Evolutionary conservation across 23 red algal genomes (phyloP).

Genomic region (Gracilaria vermiculophylla): DNA sequence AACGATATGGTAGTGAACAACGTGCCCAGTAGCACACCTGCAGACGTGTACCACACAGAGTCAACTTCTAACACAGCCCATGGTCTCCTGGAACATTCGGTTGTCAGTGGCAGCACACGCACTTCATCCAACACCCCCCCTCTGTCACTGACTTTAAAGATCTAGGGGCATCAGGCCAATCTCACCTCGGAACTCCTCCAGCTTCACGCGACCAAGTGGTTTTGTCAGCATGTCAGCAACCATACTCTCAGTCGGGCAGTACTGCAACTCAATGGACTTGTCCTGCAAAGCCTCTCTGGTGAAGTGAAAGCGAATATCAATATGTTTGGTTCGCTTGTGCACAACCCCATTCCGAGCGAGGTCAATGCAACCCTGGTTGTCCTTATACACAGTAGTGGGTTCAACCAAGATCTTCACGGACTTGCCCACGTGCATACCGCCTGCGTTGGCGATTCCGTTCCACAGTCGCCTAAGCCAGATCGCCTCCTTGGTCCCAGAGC

Average conservation of each 20-base stretch:
- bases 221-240: constrained; percentile 17
- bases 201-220: constrained; percentile 15
- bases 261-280: background rate
- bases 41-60: no score
- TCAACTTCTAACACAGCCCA: no score
- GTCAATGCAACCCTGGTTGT: constrained; percentile 11
- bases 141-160: no score
- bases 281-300: background rate
- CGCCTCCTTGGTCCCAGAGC: constrained; percentile 1
- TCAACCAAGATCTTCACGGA: background rate
- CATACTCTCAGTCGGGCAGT: background rate
- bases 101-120: no score
- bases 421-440: background rate
- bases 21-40: no score
- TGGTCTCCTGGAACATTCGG: background rate
- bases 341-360: background rate
- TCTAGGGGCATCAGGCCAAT: background rate
- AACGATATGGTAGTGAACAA: no score
- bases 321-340: constrained; percentile 15
- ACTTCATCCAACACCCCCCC: no score
- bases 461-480: constrained; percentile 26
- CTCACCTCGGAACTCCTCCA: background rate
- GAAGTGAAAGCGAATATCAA: constrained; percentile 13
- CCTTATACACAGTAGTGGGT: constrained; percentile 10
- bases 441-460: background rate